These are phyloP conservation scores for Stemphylium beticola DNA, from an alignment of 2,329 filamentous ascomycete genomes.

Conservation along the genomic window DNA sequence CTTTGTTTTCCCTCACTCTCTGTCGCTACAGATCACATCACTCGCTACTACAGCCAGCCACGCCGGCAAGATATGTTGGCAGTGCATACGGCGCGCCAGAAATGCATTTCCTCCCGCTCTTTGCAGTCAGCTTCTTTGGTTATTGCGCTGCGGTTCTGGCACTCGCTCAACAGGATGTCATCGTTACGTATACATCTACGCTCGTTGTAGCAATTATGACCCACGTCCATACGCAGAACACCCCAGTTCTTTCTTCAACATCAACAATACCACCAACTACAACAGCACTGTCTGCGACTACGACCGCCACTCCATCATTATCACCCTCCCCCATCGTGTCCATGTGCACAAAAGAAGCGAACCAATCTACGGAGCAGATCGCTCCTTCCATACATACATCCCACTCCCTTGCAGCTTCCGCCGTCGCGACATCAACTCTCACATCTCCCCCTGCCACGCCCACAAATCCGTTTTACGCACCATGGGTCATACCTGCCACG, in stretches of 20 bases:
- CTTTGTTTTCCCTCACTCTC: neutral
- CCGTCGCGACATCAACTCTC: neutral
- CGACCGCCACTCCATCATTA: neutral
- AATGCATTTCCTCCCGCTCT: neutral
- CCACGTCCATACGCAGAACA: neutral
- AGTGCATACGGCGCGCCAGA: neutral
- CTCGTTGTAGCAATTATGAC: neutral
- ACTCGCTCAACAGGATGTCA: neutral
- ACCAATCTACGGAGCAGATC: too few relatives aligned
- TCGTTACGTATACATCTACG: neutral
- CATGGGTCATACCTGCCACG: slow-evolving; percentile 16
- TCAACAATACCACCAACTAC: neutral
- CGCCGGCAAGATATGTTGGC: neutral
- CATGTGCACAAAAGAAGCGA: too few relatives aligned
- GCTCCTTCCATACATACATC: neutral
- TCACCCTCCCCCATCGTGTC: too few relatives aligned
- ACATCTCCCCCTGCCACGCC: neutral
- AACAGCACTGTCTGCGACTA: neutral
- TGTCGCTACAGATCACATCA: neutral
- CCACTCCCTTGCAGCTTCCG: neutral
- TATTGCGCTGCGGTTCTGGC: neutral
- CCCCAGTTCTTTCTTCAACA: neutral
- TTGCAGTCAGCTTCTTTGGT: neutral
- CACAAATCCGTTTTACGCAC: neutral
- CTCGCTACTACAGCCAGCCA: neutral